Conservation (phyloP, 2,329 filamentous ascomycete genomes). For the Exserohilum rostratum region DNA sequence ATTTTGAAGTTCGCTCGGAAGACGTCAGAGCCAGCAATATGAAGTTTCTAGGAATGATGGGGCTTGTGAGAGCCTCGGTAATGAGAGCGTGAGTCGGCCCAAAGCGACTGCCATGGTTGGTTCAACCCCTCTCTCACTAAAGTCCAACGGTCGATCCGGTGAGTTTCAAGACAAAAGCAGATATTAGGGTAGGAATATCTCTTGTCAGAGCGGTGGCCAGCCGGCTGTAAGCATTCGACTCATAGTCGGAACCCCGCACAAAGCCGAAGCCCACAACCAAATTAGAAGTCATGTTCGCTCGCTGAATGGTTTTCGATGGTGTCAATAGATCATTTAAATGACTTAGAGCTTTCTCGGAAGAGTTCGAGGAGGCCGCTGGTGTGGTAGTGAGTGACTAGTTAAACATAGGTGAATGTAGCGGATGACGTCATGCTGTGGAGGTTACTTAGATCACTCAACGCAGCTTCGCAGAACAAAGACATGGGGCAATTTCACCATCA, state of each 20-base stretch:
- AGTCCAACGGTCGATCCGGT: too few relatives aligned
- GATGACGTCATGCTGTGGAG: too few relatives aligned
- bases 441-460: background rate
- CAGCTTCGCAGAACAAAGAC: background rate
- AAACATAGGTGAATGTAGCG: too few relatives aligned
- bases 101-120: background rate
- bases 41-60: background rate
- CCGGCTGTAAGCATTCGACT: too few relatives aligned
- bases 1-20: background rate
- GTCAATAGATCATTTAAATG: too few relatives aligned
- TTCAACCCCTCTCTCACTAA: background rate
- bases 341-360: too few relatives aligned
- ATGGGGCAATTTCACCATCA: background rate
- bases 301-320: too few relatives aligned
- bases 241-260: too few relatives aligned
- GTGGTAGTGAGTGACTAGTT: too few relatives aligned
- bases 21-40: background rate
- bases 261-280: too few relatives aligned
- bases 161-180: background rate
- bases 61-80: background rate
- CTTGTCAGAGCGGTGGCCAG: background rate
- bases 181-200: background rate
- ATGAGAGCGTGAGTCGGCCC: background rate
- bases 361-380: too few relatives aligned
- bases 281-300: too few relatives aligned